Evolutionary conservation across 371 early-diverging fungal genomes (phyloP).

Genomic region (Apophysomyces trapeziformis): DNA sequence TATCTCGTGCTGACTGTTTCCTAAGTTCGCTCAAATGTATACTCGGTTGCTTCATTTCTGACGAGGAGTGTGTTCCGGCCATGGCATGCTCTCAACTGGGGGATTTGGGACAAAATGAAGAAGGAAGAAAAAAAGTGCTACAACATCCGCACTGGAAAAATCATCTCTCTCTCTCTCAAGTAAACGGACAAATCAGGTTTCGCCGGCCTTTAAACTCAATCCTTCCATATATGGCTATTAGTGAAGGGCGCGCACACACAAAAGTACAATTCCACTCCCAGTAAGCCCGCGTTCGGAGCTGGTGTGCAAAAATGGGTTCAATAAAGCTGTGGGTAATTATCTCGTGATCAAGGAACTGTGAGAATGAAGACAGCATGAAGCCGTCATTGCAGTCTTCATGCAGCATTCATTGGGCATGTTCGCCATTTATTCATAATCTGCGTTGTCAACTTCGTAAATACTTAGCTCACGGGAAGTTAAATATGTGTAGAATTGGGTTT

Average conservation of each 20-base stretch:
- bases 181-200: constrained; percentile 9
- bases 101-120: constrained; percentile 1
- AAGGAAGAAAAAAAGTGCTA: constrained; percentile 9
- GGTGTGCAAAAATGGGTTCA: too few species aligned
- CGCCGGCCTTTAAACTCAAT: constrained; percentile 6
- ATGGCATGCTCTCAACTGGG: constrained; percentile 7
- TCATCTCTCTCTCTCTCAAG: neutral
- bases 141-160: constrained; percentile 4
- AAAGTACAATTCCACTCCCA: neutral
- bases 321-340: too few species aligned
- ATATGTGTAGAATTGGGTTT: too few species aligned
- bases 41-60: constrained; percentile 1
- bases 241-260: neutral
- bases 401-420: too few species aligned
- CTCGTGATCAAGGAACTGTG: too few species aligned
- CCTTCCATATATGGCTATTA: neutral
- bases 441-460: too few species aligned
- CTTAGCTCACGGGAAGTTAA: too few species aligned
- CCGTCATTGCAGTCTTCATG: too few species aligned
- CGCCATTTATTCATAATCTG: too few species aligned
- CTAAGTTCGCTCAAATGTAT: neutral
- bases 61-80: neutral
- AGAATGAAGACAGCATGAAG: too few species aligned
- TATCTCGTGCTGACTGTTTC: constrained; percentile 12
- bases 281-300: neutral